Base-by-base conservation (phyloP, 1,284 basidiomycete genomes). In the Clitocybe nebularis region DNA sequence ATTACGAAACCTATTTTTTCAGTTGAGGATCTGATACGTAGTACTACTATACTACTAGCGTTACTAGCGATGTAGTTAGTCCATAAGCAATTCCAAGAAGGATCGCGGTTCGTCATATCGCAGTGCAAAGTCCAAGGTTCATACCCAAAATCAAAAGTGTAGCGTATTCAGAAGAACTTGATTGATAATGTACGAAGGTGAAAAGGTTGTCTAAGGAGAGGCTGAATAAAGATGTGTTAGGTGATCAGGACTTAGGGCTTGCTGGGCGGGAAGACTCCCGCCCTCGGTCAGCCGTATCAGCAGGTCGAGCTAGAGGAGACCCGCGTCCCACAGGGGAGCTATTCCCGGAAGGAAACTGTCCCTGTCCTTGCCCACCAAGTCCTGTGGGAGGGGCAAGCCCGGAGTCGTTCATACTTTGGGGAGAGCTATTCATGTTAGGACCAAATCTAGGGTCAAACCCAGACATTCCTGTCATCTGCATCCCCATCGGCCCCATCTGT, bases 401-500 rank as follows among this genome's bases (percentile, higher is more conserved):
- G 7, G 57, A 45, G 11, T 62, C 61, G 22, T 55, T 51, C 30
- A 52, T 49, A 39, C 52, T 17, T 11, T 32, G 53, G 43, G 55
- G 45, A 35, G 59, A 45, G 14, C 48, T 50, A 38, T 52, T 57
- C 39, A 48, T 46, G 19, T 55, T 60, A 17, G 72, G 71, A 9
- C 73, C 67, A 53, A 77, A 75, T 29, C 77, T 69, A 4, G 76
- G 55, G 46, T 83, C 78, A 53, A 81, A 80, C 20, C 57, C 56
- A 36, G 74, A 69, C 61, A 72, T 74, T 9, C 80, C 80, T 6
- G 77, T 79, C 72, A 77, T 79, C 53, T 78, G 76, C 72, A 75
- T 69, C 6, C 61, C 61, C 56, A 73, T 63, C 24, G 54, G 57
- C 70, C 75, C 72, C 63, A 75, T 74, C n/a, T 68, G 69, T 57